Conservation (phyloP, 495 filamentous ascomycete genomes). For the Letharia columbiana region DNA sequence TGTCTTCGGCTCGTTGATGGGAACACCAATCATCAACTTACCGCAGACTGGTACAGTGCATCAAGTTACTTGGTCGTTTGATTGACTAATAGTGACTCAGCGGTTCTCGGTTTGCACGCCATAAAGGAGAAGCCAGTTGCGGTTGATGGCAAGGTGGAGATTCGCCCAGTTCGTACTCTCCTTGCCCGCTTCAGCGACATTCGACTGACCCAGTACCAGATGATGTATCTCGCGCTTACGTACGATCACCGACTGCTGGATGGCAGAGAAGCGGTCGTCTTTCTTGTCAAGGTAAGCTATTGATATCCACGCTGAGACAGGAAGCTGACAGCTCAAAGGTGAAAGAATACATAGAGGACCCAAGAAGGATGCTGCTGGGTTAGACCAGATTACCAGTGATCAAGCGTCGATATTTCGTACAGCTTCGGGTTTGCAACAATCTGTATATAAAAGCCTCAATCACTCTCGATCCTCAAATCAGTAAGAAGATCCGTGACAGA, state of each 20-base stretch:
- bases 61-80: neutral
- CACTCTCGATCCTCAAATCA: neutral
- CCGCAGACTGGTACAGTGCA: conserved; percentile 64
- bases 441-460: conserved; percentile 14
- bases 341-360: conserved; percentile 98
- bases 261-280: conserved; percentile 92
- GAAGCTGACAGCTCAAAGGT: conserved; percentile 38
- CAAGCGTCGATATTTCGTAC: neutral
- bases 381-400: conserved; percentile 23
- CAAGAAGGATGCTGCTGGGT: conserved; percentile 76
- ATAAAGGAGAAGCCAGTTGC: conserved; percentile 92
- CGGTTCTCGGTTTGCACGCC: conserved; percentile 92
- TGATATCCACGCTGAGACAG: neutral
- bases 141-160: conserved; percentile 85
- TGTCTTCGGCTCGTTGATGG: conserved; percentile 79
- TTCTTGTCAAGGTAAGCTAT: conserved; percentile 71
- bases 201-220: conserved; percentile 37
- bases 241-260: conserved; percentile 96
- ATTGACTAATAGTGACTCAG: conserved; percentile 34
- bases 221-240: conserved; percentile 98
- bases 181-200: neutral
- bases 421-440: neutral
- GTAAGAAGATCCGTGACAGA: neutral
- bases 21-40: conserved; percentile 98
- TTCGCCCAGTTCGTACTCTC: conserved; percentile 58